Conservation (phyloP, 306 rosid species). For the Sechiopsis laciniata region DNA sequence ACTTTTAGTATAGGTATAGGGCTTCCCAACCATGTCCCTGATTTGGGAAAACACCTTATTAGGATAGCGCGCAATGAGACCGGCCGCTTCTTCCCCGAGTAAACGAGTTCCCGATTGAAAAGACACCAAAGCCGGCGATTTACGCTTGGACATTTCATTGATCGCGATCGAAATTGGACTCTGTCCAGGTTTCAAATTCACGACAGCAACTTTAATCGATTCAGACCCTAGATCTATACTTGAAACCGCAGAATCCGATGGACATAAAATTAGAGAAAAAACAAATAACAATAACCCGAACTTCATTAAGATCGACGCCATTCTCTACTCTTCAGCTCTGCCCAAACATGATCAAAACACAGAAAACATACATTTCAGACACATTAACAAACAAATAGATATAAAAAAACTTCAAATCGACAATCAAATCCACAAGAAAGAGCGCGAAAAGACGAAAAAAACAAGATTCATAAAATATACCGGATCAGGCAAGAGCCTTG, state of each 20-base stretch:
- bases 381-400: neutral
- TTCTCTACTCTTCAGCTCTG: slow-evolving; percentile 33
- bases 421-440: neutral
- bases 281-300: slow-evolving; percentile 36
- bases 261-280: slow-evolving; percentile 38
- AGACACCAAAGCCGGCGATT: slow-evolving; percentile 75
- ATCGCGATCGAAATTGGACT: slow-evolving; percentile 82
- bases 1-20: slow-evolving; percentile 39
- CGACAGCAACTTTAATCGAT: slow-evolving; percentile 85
- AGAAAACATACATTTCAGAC: neutral
- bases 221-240: slow-evolving; percentile 98
- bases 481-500: neutral
- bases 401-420: neutral
- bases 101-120: slow-evolving; percentile 75
- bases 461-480: slow-evolving; percentile 7
- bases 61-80: slow-evolving; percentile 79
- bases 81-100: slow-evolving; percentile 89
- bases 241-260: slow-evolving; percentile 75
- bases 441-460: neutral
- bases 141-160: slow-evolving; percentile 94
- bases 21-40: slow-evolving; percentile 76
- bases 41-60: slow-evolving; percentile 70
- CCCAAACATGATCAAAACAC: slow-evolving; percentile 30
- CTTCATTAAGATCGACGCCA: slow-evolving; percentile 54
- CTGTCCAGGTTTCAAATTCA: slow-evolving; percentile 87